Percentiles rank a stretch among this genome's conserved stretches.
Conservation (phyloP, 345 rosid genomes). For the Eucalyptus melliodora region DNA sequence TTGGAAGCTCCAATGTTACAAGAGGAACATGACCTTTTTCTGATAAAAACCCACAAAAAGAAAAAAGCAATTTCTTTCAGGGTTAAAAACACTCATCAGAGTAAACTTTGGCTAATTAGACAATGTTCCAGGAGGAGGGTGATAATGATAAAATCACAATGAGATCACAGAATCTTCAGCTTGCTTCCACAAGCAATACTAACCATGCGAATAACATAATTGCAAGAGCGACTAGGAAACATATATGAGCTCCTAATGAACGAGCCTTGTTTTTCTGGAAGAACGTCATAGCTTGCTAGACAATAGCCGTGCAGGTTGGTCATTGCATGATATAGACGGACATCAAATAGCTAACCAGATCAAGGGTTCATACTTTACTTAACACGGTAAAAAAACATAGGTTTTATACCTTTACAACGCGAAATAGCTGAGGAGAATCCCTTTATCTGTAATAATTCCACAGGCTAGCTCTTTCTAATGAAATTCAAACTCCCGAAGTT, state of each 20-base stretch:
- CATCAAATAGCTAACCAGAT: background rate
- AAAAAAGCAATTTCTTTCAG: background rate
- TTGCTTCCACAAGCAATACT: background rate
- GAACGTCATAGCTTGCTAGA: background rate
- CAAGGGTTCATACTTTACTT: background rate
- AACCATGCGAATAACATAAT: background rate
- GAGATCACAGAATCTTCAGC: background rate
- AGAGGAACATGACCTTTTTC: background rate
- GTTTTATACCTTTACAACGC: background rate
- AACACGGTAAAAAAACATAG: background rate
- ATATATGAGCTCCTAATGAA: background rate
- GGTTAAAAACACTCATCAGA: background rate
- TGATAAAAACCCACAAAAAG: background rate
- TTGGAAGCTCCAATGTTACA: background rate
- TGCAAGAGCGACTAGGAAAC: background rate
- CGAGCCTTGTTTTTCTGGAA: background rate
- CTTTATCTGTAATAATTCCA: background rate
- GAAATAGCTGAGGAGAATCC: background rate
- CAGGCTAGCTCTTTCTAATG: background rate
- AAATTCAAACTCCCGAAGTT: background rate
- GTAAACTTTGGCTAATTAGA: background rate
- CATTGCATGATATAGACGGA: background rate
- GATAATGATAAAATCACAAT: background rate
- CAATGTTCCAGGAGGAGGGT: background rate
- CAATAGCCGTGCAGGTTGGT: background rate